phyloP scores from a whole-genome alignment of 495 filamentous ascomycete species.

The Aspergillus nanangensis region DNA sequence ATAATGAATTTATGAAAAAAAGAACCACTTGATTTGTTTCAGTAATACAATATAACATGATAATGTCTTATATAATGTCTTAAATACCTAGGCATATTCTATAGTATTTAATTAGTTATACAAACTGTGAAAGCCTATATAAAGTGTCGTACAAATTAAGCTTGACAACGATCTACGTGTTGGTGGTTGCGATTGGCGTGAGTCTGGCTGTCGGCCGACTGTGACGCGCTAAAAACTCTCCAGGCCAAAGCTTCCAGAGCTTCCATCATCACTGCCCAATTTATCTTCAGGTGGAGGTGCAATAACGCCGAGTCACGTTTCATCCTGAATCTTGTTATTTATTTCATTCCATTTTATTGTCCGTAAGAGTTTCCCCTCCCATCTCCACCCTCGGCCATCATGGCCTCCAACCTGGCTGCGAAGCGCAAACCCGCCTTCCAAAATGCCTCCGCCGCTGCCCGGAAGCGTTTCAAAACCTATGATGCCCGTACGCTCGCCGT shows the following conservation, averaged over 20 bases:
- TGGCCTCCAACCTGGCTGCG: conserved; percentile 28
- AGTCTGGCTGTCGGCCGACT: conserved; percentile 13
- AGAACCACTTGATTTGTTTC: background rate
- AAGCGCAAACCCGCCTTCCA: conserved; percentile 30
- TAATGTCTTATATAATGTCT: too few species aligned
- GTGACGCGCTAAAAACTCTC: conserved; percentile 15
- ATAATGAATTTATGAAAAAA: conserved; percentile 23
- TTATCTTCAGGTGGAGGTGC: background rate
- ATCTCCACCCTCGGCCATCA: conserved; percentile 13
- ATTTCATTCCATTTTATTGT: background rate
- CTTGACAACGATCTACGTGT: conserved; percentile 13
- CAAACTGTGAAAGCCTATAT: too few species aligned
- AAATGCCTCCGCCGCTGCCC: conserved; percentile 26
- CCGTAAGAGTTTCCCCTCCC: background rate
- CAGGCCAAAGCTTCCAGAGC: conserved; percentile 17
- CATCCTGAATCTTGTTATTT: background rate
- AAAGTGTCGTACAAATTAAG: conserved; percentile 15
- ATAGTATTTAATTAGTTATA: too few species aligned
- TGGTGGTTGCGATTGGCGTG: conserved; percentile 15
- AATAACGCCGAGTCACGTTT: conserved; percentile 10
- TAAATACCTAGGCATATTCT: too few species aligned
- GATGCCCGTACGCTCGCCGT: conserved; percentile 69
- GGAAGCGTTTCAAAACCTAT: conserved; percentile 62
- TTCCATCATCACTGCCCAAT: background rate
- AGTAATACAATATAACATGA: too few species aligned